phyloP scores from a whole-genome alignment of 345 rosid species.

The Punica granatum region DNA sequence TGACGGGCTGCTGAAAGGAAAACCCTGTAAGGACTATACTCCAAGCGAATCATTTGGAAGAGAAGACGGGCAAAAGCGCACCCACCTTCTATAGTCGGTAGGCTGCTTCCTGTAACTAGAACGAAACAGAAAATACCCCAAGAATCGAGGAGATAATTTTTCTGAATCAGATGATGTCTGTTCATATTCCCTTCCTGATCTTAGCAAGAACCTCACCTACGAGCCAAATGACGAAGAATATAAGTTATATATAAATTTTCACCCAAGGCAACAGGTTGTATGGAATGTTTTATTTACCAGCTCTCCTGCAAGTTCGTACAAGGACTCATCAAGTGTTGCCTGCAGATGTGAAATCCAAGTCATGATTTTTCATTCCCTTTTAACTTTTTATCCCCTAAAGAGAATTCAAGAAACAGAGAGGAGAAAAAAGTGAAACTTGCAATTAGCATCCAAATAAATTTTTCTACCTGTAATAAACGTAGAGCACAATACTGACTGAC shows the following conservation, averaged over 20 bases:
- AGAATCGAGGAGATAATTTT: constrained; percentile 67
- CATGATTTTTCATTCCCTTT: constrained; percentile 16
- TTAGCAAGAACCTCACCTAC: constrained; percentile 91
- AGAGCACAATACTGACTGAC: constrained; percentile 96
- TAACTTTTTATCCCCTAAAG: constrained; percentile 4
- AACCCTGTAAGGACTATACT: constrained; percentile 1
- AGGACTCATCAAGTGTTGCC: constrained; percentile 95
- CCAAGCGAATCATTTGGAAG: neutral
- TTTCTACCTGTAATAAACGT: constrained; percentile 78
- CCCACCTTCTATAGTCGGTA: constrained; percentile 58
- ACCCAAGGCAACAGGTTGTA: neutral
- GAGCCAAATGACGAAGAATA: constrained; percentile 13
- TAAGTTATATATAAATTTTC: neutral
- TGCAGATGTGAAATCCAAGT: constrained; percentile 19
- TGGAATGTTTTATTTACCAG: constrained; percentile 43
- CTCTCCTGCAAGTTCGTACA: constrained; percentile 99
- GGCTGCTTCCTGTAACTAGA: constrained; percentile 70
- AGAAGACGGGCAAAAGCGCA: constrained; percentile 7
- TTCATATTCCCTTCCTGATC: constrained; percentile 94
- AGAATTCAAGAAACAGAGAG: constrained; percentile 8
- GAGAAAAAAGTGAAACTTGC: neutral
- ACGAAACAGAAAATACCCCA: constrained; percentile 79
- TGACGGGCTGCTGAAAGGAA: constrained; percentile 39
- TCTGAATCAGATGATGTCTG: constrained; percentile 70
- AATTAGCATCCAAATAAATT: constrained; percentile 5